Base-by-base conservation (phyloP, 441 rosid species). In the Corymbia citriodora region DNA sequence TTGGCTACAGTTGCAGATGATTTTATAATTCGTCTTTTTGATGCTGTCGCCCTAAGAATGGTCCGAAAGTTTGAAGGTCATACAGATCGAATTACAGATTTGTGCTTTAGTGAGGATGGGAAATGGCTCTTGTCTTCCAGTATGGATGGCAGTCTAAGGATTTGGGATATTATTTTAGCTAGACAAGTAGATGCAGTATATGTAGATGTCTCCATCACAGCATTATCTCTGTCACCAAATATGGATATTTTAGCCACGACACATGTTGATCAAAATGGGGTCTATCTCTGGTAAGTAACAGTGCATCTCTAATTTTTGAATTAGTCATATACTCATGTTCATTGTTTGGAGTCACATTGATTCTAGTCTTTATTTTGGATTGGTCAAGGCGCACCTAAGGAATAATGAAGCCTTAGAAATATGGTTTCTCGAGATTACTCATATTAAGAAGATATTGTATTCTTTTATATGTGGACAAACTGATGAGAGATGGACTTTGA, bases 41-140 rank as follows among this genome's bases (percentile, higher is more conserved):
- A 97, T 93, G 98, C 95, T 90, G 95, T 96, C 89, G 94, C 99
- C 25, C 91, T 93, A 91, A 95, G 96, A 94, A 94, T 98, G 96
- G 99, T 97, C 92, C 99, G 99, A 91, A 96, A 96, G 92, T 98
- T 98, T 94, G 97, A 95, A 95, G 99, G 99, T 85, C 99, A 98
- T 82, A 91, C 96, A 59, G 99, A 98, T 92, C 97, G 99, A 87
- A 90, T 97, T 89, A 97, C 98, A 40, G 99, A 97, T 92, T 33
- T 97, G 91, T 98, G 99, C 93, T 98, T 97, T 91, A 97, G 99
- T 86, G 99, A 96, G 93, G 99, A 97, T 94, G 99, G 99, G 83
- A 98, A 98, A 93, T 98, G 99, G 99, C 96, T 98, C 83, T 89
- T 97, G 91, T 97, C 99, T 89, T 95, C 98, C 88, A 96, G 99